These are phyloP conservation scores for Xylaria palmicola DNA, from an alignment of 495 filamentous ascomycete species.

Conservation along the genomic window DNA sequence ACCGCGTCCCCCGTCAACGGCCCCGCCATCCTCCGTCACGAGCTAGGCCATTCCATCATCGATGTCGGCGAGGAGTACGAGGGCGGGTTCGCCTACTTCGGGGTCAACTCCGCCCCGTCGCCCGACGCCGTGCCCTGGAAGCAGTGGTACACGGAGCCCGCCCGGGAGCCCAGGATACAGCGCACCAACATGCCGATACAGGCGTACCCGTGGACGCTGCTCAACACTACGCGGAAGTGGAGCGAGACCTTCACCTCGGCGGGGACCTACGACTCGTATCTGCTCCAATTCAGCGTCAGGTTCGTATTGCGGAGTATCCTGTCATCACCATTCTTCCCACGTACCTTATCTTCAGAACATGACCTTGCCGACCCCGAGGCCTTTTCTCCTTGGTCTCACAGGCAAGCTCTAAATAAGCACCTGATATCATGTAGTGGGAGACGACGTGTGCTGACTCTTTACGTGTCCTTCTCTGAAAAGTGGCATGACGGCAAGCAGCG, in stretches of 20 bases:
- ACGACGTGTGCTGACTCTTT: not conserved
- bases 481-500: slow-evolving; percentile 23
- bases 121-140: slow-evolving; percentile 21
- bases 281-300: slow-evolving; percentile 25
- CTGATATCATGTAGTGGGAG: not conserved
- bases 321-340: not conserved
- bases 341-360: not conserved
- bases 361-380: not conserved
- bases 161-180: slow-evolving; percentile 19
- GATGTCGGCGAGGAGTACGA: slow-evolving; percentile 29
- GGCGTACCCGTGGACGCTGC: slow-evolving; percentile 27
- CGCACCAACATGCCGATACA: slow-evolving; percentile 29
- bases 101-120: slow-evolving; percentile 22
- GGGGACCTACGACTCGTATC: slow-evolving; percentile 20
- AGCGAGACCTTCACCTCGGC: slow-evolving; percentile 21
- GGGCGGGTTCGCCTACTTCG: slow-evolving; percentile 18
- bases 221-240: slow-evolving; percentile 26
- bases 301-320: not conserved
- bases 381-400: not conserved
- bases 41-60: slow-evolving; percentile 29
- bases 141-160: slow-evolving; percentile 25
- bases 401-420: too few species aligned
- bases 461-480: not conserved
- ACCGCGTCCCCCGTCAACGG: slow-evolving; percentile 26
- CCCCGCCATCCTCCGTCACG: slow-evolving; percentile 26